phyloP scores from a whole-genome alignment of 2,329 filamentous ascomycete species.

The Drechslerella dactyloides region DNA sequence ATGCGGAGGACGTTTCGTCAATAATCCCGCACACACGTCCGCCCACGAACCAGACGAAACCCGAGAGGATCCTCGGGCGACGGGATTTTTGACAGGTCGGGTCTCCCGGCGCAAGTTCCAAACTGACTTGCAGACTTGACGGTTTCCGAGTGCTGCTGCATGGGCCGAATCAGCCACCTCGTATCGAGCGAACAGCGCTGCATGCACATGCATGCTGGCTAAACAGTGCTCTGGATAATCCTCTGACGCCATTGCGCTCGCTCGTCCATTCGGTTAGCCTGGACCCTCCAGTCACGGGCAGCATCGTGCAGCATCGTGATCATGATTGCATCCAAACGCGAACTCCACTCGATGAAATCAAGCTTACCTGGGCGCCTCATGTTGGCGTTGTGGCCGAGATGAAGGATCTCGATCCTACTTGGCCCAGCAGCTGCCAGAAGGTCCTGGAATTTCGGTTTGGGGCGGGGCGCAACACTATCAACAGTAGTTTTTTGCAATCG shows the following conservation, averaged over 20 bases:
- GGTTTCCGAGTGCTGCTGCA: slow-evolving; percentile 4
- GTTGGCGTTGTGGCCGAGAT: no score
- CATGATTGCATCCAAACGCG: no score
- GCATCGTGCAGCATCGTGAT: no score
- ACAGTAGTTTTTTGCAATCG: no score
- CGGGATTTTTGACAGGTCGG: not conserved
- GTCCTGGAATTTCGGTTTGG: no score
- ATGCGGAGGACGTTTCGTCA: not conserved
- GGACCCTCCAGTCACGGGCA: not conserved
- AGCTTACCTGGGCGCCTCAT: no score
- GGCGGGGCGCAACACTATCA: no score
- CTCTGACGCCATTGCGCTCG: not conserved
- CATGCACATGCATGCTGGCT: slow-evolving; percentile 10
- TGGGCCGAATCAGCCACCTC: slow-evolving; percentile 15
- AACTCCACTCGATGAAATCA: no score
- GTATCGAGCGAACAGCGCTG: slow-evolving; percentile 10
- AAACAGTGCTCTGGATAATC: not conserved
- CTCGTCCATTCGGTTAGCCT: not conserved
- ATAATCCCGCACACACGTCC: slow-evolving; percentile 19
- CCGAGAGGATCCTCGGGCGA: not conserved
- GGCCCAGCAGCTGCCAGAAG: no score
- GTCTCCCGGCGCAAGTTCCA: not conserved
- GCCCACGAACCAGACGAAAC: not conserved
- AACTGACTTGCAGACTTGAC: not conserved
- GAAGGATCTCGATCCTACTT: no score